Percentiles rank a stretch among this genome's conserved stretches.
phyloP scores from a whole-genome alignment of 2,329 filamentous ascomycete species.

The Alternaria sp. region DNA sequence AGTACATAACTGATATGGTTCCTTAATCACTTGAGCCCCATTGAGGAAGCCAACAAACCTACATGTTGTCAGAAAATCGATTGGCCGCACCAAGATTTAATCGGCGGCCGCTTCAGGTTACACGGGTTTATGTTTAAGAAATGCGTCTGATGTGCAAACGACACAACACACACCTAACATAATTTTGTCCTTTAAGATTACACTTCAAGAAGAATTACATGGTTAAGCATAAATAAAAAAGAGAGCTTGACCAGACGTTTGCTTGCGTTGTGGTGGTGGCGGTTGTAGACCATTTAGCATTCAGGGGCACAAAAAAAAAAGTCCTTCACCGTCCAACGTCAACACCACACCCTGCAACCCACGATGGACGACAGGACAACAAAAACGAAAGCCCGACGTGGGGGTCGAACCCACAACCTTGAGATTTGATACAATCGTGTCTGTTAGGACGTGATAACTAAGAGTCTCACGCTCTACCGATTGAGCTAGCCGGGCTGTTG shows the following conservation, averaged over 20 bases:
- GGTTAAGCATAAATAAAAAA: neutral
- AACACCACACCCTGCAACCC: neutral
- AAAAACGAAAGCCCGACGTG: constrained; percentile 21
- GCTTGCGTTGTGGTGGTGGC: neutral
- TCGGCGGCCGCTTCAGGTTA: neutral
- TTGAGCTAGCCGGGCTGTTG: constrained; percentile 40
- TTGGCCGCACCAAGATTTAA: neutral
- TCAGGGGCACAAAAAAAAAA: neutral
- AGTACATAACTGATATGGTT: neutral
- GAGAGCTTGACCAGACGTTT: neutral
- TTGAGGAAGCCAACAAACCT: neutral
- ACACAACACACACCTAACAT: neutral
- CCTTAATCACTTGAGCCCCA: neutral
- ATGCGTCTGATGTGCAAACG: neutral
- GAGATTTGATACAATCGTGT: constrained; percentile 20
- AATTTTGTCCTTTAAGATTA: neutral
- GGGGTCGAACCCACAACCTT: constrained; percentile 28
- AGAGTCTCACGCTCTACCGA: constrained; percentile 56
- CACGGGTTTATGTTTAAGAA: neutral
- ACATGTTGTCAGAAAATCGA: neutral
- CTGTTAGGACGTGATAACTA: constrained; percentile 29
- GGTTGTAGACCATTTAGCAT: neutral
- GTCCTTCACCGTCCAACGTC: neutral
- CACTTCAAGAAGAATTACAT: neutral
- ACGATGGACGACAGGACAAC: neutral